A percentile compares a stretch with the other conserved stretches of the same genome.
Evolutionary conservation across 225 moss, liverwort and hornwort genomes (phyloP).

Genomic region (Marchantia polymorpha): DNA sequence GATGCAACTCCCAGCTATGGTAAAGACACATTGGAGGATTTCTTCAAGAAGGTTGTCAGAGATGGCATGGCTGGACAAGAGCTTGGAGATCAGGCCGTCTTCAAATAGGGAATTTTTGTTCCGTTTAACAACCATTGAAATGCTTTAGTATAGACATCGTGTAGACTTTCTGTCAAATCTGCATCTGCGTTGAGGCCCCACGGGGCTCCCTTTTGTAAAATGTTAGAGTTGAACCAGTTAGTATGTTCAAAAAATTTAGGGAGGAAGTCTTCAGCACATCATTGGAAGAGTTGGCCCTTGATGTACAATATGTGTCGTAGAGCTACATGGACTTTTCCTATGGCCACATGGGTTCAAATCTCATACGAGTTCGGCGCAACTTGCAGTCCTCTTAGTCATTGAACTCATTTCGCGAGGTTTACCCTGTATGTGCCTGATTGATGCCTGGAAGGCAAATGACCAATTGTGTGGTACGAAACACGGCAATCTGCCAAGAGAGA

Average conservation of each 20-base stretch:
- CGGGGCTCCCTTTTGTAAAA: neutral
- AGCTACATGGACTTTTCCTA: neutral
- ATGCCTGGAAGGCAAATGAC: neutral
- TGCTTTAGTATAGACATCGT: neutral
- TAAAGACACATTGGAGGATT: constrained; percentile 77
- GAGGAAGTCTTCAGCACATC: neutral
- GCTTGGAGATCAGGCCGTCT: constrained; percentile 98
- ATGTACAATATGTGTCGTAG: constrained; percentile 7
- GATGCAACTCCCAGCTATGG: constrained; percentile 92
- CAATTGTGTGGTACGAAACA: neutral
- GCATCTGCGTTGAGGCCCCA: no score
- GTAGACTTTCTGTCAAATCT: neutral
- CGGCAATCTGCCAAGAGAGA: neutral
- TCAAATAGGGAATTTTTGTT: constrained; percentile 21
- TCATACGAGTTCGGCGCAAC: neutral
- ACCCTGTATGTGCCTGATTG: neutral
- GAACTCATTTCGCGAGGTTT: neutral
- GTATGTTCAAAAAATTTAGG: neutral
- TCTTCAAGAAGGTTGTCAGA: constrained; percentile 69
- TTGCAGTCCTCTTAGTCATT: neutral
- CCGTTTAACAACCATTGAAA: neutral
- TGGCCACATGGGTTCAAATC: neutral
- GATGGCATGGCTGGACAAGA: constrained; percentile 98
- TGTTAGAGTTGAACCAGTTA: neutral
- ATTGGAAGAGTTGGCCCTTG: neutral